Evolutionary conservation across 192 early-diverging fungal species (phyloP), one percentile per base, ranked within the genome.

Genomic region (Ambispora gerdemannii): DNA sequence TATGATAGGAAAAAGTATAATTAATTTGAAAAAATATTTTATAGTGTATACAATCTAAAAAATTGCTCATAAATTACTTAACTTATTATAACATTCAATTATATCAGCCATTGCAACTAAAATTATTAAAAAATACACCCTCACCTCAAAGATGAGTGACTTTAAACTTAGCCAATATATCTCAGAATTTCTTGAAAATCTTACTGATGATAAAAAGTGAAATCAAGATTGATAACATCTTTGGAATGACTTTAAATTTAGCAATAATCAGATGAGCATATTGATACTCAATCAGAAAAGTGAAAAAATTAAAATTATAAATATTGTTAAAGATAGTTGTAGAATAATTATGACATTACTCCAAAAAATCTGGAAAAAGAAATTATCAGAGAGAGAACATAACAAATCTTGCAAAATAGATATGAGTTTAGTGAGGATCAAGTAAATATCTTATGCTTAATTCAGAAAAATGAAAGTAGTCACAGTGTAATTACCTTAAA

Each of bases 71-170:
- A 65, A 65, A 4, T 43, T 43, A 65, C 63, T 65, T 34, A 34
- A 49, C 63, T 22, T 49, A 22, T n/a, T 38, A 65, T 49, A 49
- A 49, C 36, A 49, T 65, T 65, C 13, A 27, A 49, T 4, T 24
- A 65, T 65, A 34, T 65, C 36, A 65, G 24, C 43, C 0, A 47
- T 65, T 20, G 38, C 38, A 49, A 65, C 63, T 3, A 65, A 65
- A 65, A 65, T 65, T 13, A 43, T 65, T 30, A 25, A 65, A 43
- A 65, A 65, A 65, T 65, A 65, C 63, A 65, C 38, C 27, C 22
- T 65, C 30, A 65, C 2, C 19, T 15, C 19, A 10, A 30, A 65
- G 22, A 65, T 24, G 22, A 49, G 38, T 50, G 11, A 25, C 20
- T 25, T 22, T 4, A 20, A 65, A 25, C 22, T 65, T 22, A 49